A percentile compares a stretch with the other conserved stretches of the same genome.
These are phyloP conservation scores for Malus orientalis DNA, from an alignment of 306 rosid species.

Conservation along the genomic window DNA sequence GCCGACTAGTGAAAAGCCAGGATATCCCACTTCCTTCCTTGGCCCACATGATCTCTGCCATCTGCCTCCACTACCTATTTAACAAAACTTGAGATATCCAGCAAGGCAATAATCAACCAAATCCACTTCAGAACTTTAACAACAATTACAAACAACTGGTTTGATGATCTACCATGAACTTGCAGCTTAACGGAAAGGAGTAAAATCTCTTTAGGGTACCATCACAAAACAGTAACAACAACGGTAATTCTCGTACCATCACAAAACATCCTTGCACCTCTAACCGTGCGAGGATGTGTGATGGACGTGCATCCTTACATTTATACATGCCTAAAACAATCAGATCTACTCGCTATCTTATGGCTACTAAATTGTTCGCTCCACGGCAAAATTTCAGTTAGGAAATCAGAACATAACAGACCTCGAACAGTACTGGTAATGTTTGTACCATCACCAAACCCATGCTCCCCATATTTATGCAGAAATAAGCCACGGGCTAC, in stretches of 20 bases:
- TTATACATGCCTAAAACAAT: neutral
- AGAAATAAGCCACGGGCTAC: neutral
- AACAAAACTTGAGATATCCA: neutral
- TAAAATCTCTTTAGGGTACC: neutral
- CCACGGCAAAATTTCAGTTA: neutral
- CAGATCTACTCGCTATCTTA: constrained; percentile 17
- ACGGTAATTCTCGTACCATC: neutral
- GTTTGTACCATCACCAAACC: neutral
- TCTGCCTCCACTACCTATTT: neutral
- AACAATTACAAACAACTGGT: neutral
- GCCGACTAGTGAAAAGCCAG: too few relatives aligned
- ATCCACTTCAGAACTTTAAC: neutral
- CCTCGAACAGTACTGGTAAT: neutral
- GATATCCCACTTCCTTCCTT: neutral
- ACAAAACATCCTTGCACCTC: neutral
- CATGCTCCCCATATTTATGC: neutral
- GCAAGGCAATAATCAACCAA: neutral
- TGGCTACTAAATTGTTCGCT: constrained; percentile 24
- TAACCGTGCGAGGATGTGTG: neutral
- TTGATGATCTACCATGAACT: neutral
- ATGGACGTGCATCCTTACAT: neutral
- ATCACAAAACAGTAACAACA: neutral
- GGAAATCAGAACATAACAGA: constrained; percentile 7
- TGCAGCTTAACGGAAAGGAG: neutral
- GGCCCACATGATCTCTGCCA: neutral